Percentiles rank a stretch among this genome's conserved stretches.
Evolutionary conservation across 2,329 filamentous ascomycete genomes (phyloP).

Genomic region (Colletotrichum navitas): DNA sequence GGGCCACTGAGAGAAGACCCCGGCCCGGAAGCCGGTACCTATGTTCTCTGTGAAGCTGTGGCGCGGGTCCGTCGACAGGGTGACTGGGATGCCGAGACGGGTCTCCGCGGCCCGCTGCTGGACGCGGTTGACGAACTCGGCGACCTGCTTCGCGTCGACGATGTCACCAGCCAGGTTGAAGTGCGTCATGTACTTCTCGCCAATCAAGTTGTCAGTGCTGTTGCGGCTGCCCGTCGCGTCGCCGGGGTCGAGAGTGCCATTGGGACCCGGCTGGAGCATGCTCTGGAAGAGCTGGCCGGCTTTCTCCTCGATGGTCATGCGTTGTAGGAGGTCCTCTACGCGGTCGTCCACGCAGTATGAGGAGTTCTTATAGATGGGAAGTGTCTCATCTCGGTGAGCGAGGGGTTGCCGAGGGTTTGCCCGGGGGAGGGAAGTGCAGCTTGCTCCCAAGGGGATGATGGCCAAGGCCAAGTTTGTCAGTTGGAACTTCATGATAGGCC

Average conservation of each 20-base stretch:
- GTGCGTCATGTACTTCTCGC: constrained; percentile 55
- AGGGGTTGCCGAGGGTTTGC: not conserved
- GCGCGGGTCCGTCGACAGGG: constrained; percentile 61
- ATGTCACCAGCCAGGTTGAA: constrained; percentile 62
- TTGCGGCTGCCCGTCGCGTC: constrained; percentile 37
- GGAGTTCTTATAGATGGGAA: constrained; percentile 48
- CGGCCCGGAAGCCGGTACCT: constrained; percentile 58
- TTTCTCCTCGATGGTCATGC: constrained; percentile 63
- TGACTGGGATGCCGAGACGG: constrained; percentile 62
- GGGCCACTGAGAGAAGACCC: constrained; percentile 64
- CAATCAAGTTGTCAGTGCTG: constrained; percentile 51
- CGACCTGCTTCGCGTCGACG: constrained; percentile 50
- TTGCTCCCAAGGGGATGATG: constrained; percentile 2
- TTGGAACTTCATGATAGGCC: constrained; percentile 19
- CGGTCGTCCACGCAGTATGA: constrained; percentile 58
- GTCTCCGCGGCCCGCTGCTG: constrained; percentile 59
- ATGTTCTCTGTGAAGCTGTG: constrained; percentile 59
- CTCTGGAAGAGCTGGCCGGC: constrained; percentile 62
- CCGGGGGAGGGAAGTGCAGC: not conserved
- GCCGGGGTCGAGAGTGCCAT: constrained; percentile 41
- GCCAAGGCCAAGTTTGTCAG: constrained; percentile 19
- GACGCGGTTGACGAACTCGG: constrained; percentile 57
- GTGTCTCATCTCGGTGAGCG: not conserved
- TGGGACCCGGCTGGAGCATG: constrained; percentile 47
- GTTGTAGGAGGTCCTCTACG: constrained; percentile 58